These are phyloP conservation scores for Candida sithepensis DNA, from an alignment of 805 yeast species.

Conservation along the genomic window DNA sequence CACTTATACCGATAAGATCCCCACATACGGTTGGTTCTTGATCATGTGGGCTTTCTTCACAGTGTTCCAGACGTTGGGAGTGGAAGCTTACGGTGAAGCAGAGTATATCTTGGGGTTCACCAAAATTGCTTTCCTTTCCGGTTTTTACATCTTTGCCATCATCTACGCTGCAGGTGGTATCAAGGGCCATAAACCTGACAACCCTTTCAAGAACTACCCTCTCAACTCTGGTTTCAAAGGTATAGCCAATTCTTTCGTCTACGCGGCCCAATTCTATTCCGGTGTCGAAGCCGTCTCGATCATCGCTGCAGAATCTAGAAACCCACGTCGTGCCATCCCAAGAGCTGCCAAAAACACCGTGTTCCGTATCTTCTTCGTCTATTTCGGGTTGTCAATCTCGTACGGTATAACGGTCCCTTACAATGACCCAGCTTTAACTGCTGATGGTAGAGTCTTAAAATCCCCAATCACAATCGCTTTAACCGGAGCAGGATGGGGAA, in stretches of 20 bases:
- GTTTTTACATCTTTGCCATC: constrained; percentile 49
- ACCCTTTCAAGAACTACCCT: constrained; percentile 31
- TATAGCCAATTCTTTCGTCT: constrained; percentile 52
- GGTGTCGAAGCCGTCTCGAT: constrained; percentile 57
- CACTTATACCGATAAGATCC: constrained; percentile 49
- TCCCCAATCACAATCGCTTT: constrained; percentile 43
- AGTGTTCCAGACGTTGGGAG: constrained; percentile 48
- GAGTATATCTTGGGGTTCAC: constrained; percentile 51
- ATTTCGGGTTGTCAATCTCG: constrained; percentile 48
- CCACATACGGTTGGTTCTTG: constrained; percentile 52
- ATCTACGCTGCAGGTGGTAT: constrained; percentile 42
- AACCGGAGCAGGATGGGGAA: constrained; percentile 41
- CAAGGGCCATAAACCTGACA: constrained; percentile 28
- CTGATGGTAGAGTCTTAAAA: constrained; percentile 32
- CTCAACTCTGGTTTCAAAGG: constrained; percentile 48
- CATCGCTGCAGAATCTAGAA: constrained; percentile 54
- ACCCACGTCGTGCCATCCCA: constrained; percentile 53
- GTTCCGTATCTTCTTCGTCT: constrained; percentile 49
- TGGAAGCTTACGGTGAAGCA: constrained; percentile 52
- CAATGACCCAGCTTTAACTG: constrained; percentile 41
- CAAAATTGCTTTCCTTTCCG: constrained; percentile 42
- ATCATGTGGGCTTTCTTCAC: constrained; percentile 51
- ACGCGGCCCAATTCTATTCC: constrained; percentile 56
- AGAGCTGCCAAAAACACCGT: constrained; percentile 51
- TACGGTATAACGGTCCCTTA: constrained; percentile 56